Base-by-base conservation (phyloP, 2,329 filamentous ascomycete genomes). In the Rhexocercosporidium sp. region DNA sequence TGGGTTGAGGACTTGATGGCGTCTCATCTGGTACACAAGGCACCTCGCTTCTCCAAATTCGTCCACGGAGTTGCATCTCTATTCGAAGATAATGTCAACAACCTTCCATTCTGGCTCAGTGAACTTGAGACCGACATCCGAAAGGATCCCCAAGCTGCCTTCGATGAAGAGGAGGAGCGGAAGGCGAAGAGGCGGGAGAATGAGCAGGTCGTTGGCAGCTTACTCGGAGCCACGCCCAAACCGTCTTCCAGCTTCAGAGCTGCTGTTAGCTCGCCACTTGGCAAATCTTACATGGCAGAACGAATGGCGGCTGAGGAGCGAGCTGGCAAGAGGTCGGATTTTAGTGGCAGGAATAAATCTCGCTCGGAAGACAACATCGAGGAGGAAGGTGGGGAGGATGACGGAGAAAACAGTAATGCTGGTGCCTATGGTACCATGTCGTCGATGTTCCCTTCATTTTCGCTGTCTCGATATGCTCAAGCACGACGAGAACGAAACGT, bases 71-170 rank as follows among this genome's bases (percentile, higher is more conserved):
- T 96, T 4, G 94, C 95, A 8, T 90, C 91, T 46, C 85, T 99
- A 1, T 98, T 98, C 73, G 96, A 98, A 75, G 93, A 99, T 79
- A 89, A 97, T 76, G 94, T 99, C 78, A 98, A 98, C 81, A 94
- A 89, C 70, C 89, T 98, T 75, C 96, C 96, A 16, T 97, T 98
- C 82, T 99, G 96, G 96, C 86, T 98, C 39, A 91, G 91, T 74
- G 92, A 97, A 70, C 85, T 98, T 51, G 95, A 97, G 77, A 92
- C 88, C 37, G 96, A 99, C 77, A 99, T 99, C 76, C 90, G 95
- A 72, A 93, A 92, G 77, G 94, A 98, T 77, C 96, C 96, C 0
- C 92, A 96, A 77, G 86, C 88, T 70, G 95, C 95, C 0, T 97
- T 97, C 77, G 92, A 96, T 71, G 91, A 96, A 74, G 94, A 98